Base-by-base conservation (phyloP, 176 grass and related monocot species). In the Oropetium thomaeum region DNA sequence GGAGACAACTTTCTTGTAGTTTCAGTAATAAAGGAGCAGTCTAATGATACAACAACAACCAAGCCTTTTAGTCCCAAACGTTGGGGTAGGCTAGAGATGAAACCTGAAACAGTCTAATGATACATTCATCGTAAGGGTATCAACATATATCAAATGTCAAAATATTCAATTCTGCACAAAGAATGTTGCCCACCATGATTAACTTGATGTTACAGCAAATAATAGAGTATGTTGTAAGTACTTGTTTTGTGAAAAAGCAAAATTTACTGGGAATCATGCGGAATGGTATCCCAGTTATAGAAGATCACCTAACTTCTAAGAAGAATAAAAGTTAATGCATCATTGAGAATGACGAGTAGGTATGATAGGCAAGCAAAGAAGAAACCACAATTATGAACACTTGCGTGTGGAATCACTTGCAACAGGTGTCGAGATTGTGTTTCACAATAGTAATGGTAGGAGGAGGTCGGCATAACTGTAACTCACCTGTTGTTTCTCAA, bases 401-500 rank as follows among this genome's bases (percentile, higher is more conserved):
- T 22, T 28, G 44, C 10, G 64, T 47, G 19, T 48, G 14, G 40
- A 47, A 34, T 9, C 22, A 47, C 20, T 76, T 76, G 28, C 8
- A 61, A 75, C 29, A 68, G 13, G 73, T 69, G 5, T 19, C 23
- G 42, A 63, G 53, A 79, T 44, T 54, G 10, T 72, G 47, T 58
- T 49, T 29, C 25, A 67, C 30, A 8, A 35, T 28, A 45, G 32
- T 19, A 70, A 55, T 31, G 1, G 11, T 1, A 74, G 67, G 33
- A 73, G 14, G 14, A 67, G 28, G 20, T 13, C 3, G 3, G 53
- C 53, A 5, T 57, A 8, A 60, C 30, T 61, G 37, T 22, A 75
- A 91, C 48, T 76, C 55, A 82, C 96, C 96, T 99, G 82, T 99
- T 95, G 76, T 99, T 99, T 79, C 65, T 92, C 69, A 99, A 78